Evolutionary conservation across 1,139 yeast species (phyloP).

Genomic region (Sugiyamaella japonica): DNA sequence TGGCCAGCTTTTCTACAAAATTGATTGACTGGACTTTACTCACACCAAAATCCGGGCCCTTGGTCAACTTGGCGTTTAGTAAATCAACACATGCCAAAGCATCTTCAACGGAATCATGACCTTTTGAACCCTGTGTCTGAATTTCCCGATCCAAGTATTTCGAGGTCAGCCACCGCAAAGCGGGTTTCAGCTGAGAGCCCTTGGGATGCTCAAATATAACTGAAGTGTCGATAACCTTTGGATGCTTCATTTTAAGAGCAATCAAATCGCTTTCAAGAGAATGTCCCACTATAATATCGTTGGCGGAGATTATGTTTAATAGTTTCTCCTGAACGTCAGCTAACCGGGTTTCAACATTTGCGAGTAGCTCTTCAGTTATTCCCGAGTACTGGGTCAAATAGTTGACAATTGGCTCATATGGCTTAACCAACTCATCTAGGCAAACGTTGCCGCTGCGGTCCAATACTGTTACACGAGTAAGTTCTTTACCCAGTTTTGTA

Average conservation of each 20-base stretch:
- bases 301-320: conserved; percentile 60
- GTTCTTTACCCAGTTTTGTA: conserved; percentile 58
- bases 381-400: conserved; percentile 86
- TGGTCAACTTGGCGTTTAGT: conserved; percentile 62
- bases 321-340: conserved; percentile 65
- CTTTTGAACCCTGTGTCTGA: conserved; percentile 57
- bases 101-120: conserved; percentile 89
- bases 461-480: conserved; percentile 76
- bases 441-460: conserved; percentile 61
- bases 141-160: conserved; percentile 57
- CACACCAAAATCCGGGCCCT: conserved; percentile 67
- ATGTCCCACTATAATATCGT: conserved; percentile 74
- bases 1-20: conserved; percentile 27
- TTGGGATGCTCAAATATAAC: conserved; percentile 73
- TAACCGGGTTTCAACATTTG: conserved; percentile 62
- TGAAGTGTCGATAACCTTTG: conserved; percentile 79
- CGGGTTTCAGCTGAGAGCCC: conserved; percentile 79
- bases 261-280: conserved; percentile 89
- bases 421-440: conserved; percentile 75
- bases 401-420: conserved; percentile 68
- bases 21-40: conserved; percentile 22
- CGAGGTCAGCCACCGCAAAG: conserved; percentile 65
- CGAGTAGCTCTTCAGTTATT: conserved; percentile 67
- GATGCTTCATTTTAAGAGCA: conserved; percentile 76
- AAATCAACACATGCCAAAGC: conserved; percentile 78